Conservation (phyloP, 1,139 yeast genomes). For the Casaregolazyma suthepensis region DNA sequence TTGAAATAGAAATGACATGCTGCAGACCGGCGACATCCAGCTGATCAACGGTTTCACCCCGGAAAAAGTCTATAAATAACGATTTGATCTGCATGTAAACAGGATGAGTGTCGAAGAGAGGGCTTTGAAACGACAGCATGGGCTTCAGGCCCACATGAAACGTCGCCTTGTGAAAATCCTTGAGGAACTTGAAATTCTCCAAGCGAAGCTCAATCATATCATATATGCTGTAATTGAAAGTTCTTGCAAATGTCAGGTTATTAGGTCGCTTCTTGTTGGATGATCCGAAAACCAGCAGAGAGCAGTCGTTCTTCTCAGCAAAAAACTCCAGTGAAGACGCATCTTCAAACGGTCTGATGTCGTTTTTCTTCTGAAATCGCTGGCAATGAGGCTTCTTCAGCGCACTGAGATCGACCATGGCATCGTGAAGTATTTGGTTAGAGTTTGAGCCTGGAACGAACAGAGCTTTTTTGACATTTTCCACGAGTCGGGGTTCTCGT, state of each 20-base stretch:
- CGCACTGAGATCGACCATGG: conserved; percentile 83
- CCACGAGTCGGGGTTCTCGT: conserved; percentile 81
- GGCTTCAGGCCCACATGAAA: conserved; percentile 91
- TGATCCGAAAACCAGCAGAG: conserved; percentile 75
- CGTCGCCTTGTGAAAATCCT: conserved; percentile 70
- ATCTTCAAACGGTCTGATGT: conserved; percentile 90
- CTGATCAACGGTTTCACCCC: conserved; percentile 73
- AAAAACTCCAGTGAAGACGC: conserved; percentile 81
- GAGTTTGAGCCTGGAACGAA: conserved; percentile 87
- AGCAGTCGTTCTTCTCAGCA: conserved; percentile 88
- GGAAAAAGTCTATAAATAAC: conserved; percentile 81
- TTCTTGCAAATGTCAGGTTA: conserved; percentile 79
- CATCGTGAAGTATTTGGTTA: conserved; percentile 76
- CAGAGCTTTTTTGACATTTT: conserved; percentile 82
- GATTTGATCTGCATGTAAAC: conserved; percentile 81
- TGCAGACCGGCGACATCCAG: conserved; percentile 95
- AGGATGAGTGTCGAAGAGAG: conserved; percentile 86
- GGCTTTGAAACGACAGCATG: conserved; percentile 88
- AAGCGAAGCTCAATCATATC: conserved; percentile 92
- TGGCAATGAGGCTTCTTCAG: conserved; percentile 88
- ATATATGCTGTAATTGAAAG: conserved; percentile 81
- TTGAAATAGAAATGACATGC: conserved; percentile 77
- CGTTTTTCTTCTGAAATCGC: conserved; percentile 82
- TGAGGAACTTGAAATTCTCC: conserved; percentile 60
- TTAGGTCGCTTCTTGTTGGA: conserved; percentile 91